Evolutionary conservation across 2,329 filamentous ascomycete species (phyloP).

Genomic region (Proliferodiscus dingleyae): DNA sequence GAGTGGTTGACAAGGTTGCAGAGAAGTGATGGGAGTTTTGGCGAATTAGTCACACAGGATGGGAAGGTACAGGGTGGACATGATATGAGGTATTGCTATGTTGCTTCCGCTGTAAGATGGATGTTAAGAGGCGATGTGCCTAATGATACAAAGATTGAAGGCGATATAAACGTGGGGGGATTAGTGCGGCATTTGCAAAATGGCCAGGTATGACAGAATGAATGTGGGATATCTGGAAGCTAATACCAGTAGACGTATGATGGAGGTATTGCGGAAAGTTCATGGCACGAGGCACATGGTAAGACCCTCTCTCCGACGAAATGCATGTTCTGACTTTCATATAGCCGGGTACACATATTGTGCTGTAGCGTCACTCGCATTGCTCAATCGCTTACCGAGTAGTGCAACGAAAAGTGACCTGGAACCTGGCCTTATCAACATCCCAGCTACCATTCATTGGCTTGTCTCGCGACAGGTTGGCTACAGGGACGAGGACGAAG

Average conservation of each 20-base stretch:
- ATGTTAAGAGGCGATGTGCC: conserved; percentile 63
- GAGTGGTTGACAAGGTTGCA: conserved; percentile 73
- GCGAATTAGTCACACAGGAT: conserved; percentile 63
- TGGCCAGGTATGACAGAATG: conserved; percentile 46
- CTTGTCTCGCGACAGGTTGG: conserved; percentile 61
- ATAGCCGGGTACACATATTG: conserved; percentile 88
- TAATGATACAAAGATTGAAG: conserved; percentile 48
- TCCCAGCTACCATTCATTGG: conserved; percentile 42
- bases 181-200: conserved; percentile 66
- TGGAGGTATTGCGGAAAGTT: conserved; percentile 31
- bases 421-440: conserved; percentile 32
- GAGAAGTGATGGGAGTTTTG: conserved; percentile 82
- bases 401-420: conserved; percentile 22
- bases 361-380: conserved; percentile 69
- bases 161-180: conserved; percentile 69
- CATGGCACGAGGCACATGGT: conserved; percentile 32
- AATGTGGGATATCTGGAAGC: background rate
- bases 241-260: conserved; percentile 28
- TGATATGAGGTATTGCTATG: conserved; percentile 85
- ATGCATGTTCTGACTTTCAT: conserved; percentile 14
- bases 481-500: conserved; percentile 46
- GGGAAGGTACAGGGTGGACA: conserved; percentile 67
- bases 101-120: conserved; percentile 76
- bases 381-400: conserved; percentile 45
- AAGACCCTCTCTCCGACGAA: background rate